Evolutionary conservation across 2,329 filamentous ascomycete genomes (phyloP).

Genomic region (Colletotrichum sp.): DNA sequence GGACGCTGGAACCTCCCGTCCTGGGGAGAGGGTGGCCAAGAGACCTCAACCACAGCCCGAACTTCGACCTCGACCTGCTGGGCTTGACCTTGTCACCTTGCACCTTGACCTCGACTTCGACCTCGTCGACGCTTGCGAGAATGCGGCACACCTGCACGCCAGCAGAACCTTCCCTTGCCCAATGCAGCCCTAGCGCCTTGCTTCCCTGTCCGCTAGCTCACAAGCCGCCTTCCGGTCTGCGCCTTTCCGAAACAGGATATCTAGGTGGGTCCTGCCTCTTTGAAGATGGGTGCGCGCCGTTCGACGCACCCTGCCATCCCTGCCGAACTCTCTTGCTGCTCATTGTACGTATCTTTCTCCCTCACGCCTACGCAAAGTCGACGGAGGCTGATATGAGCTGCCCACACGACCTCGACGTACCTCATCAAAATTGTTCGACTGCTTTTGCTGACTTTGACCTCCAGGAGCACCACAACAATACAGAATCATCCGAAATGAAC

Average conservation of each 20-base stretch:
- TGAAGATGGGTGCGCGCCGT: background rate
- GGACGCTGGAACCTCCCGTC: background rate
- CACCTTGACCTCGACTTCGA: background rate
- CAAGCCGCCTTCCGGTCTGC: background rate
- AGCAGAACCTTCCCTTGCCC: conserved; percentile 3
- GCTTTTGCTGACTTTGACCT: background rate
- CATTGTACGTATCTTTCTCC: background rate
- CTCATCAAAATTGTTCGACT: background rate
- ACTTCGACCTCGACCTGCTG: background rate
- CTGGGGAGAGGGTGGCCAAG: background rate
- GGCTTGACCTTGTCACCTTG: background rate
- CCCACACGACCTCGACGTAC: background rate
- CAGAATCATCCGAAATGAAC: background rate
- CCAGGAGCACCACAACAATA: background rate
- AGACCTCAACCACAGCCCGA: background rate
- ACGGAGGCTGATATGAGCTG: background rate
- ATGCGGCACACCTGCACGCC: background rate
- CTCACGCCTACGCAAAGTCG: background rate
- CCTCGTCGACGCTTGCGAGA: background rate
- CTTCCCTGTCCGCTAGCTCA: background rate
- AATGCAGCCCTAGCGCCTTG: conserved; percentile 9
- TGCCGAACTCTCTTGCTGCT: background rate
- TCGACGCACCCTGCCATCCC: background rate
- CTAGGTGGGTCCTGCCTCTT: background rate
- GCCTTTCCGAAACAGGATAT: background rate